A percentile compares a stretch with the other conserved stretches of the same genome.
phyloP scores from a whole-genome alignment of 2,329 filamentous ascomycete species.

The Cordyceps tenuipes region DNA sequence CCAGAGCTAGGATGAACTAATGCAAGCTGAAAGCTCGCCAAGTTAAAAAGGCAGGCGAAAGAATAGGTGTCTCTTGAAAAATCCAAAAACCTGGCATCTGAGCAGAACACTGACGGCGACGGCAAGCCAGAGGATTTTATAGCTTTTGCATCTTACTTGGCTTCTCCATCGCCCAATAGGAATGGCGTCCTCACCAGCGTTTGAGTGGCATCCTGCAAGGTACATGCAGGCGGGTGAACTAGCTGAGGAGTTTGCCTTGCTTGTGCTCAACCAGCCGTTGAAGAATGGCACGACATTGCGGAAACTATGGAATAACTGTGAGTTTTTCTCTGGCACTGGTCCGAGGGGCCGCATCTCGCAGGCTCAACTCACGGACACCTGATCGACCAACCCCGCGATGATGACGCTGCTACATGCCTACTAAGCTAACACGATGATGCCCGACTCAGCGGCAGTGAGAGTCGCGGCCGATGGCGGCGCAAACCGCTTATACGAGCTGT shows the following conservation, averaged over 20 bases:
- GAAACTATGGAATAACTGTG: constrained; percentile 42
- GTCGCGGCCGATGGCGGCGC: constrained; percentile 90
- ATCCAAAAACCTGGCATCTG: neutral
- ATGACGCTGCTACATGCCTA: neutral
- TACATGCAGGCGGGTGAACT: constrained; percentile 26
- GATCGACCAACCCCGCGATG: neutral
- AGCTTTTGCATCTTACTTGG: neutral
- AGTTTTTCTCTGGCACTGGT: constrained; percentile 7
- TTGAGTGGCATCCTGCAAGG: constrained; percentile 33
- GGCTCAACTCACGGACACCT: neutral
- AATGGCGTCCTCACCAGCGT: constrained; percentile 13
- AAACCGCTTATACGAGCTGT: constrained; percentile 56
- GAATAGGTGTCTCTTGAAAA: neutral
- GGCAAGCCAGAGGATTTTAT: neutral
- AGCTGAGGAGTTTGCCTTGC: constrained; percentile 32
- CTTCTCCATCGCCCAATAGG: neutral
- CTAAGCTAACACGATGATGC: constrained; percentile 15
- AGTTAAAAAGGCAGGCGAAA: neutral
- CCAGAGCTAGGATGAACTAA: constrained; percentile 2
- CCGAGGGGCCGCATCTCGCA: neutral
- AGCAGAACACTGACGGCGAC: neutral
- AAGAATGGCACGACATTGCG: constrained; percentile 38
- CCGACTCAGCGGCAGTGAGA: constrained; percentile 48
- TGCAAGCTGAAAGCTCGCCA: neutral
- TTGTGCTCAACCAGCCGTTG: constrained; percentile 46